Evolutionary conservation across 805 yeast species (phyloP).

Genomic region (Suhomyces kilbournensis): DNA sequence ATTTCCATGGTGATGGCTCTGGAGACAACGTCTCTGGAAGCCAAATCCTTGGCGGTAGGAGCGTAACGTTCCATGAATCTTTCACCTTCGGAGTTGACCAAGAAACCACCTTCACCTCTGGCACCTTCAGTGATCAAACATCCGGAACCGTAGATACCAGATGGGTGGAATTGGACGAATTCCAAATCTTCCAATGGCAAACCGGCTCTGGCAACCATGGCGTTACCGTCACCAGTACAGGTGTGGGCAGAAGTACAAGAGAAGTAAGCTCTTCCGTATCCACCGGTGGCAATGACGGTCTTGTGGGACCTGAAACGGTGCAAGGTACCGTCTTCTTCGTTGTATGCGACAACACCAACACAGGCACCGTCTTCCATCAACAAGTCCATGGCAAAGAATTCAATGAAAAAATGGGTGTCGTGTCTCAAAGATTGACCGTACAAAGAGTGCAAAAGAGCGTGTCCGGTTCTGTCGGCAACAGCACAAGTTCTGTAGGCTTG

Average conservation of each 20-base stretch:
- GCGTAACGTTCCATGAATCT: constrained; percentile 99
- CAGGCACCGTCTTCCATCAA: constrained; percentile 93
- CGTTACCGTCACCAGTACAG: constrained; percentile 98
- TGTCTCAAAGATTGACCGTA: constrained; percentile 96
- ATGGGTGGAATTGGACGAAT: constrained; percentile 98
- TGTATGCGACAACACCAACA: constrained; percentile 95
- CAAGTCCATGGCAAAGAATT: constrained; percentile 92
- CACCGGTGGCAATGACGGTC: constrained; percentile 97
- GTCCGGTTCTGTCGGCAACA: constrained; percentile 99
- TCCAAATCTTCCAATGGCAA: constrained; percentile 96
- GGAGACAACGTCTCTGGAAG: constrained; percentile 97
- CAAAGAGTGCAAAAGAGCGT: constrained; percentile 90
- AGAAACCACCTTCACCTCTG: constrained; percentile 99
- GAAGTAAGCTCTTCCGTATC: constrained; percentile 97
- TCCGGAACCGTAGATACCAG: constrained; percentile 99
- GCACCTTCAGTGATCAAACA: constrained; percentile 99
- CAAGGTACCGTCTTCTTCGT: constrained; percentile 97
- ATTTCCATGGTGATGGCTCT: constrained; percentile 98
- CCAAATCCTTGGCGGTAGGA: constrained; percentile 97
- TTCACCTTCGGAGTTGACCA: constrained; percentile 96
- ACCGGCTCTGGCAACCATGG: constrained; percentile 98
- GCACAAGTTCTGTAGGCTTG: constrained; percentile 99
- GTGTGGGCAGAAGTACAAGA: constrained; percentile 99
- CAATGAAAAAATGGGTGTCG: constrained; percentile 97
- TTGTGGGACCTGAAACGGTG: constrained; percentile 97